Conservation (phyloP, 805 yeast genomes). For the Pichia scutulata region DNA sequence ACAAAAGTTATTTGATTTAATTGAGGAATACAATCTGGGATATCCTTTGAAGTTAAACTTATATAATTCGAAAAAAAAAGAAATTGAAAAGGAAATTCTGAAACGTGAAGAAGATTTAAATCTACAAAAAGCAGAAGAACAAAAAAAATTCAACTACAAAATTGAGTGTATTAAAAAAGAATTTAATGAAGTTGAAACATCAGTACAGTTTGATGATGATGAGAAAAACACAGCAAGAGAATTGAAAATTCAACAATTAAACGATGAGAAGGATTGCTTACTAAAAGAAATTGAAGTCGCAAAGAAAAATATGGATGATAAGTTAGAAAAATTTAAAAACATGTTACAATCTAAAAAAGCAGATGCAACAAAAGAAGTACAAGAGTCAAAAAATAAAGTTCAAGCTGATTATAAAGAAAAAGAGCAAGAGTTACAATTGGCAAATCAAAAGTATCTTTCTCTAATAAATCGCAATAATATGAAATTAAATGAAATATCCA, state of each 20-base stretch:
- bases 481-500: not conserved
- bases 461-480: not conserved
- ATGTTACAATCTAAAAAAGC: not conserved
- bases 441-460: not conserved
- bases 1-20: not conserved
- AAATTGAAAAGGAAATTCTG: not conserved
- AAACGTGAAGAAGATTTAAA: not conserved
- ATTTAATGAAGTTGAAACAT: slow-evolving; percentile 15
- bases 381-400: not conserved
- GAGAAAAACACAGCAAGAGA: slow-evolving; percentile 21
- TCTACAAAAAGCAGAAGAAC: not conserved
- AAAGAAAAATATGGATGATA: slow-evolving; percentile 6
- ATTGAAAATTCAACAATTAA: slow-evolving; percentile 13
- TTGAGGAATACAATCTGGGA: not conserved
- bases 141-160: not conserved
- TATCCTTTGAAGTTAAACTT: not conserved
- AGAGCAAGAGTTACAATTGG: not conserved
- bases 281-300: slow-evolving; percentile 17
- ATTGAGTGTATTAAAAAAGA: slow-evolving; percentile 13
- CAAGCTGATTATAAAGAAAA: not conserved
- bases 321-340: slow-evolving; percentile 5
- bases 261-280: slow-evolving; percentile 19
- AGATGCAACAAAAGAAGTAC: slow-evolving; percentile 4
- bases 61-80: not conserved
- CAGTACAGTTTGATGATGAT: slow-evolving; percentile 22